Conservation (phyloP, 495 filamentous ascomycete species). For the Annulohypoxylon moriforme region DNA sequence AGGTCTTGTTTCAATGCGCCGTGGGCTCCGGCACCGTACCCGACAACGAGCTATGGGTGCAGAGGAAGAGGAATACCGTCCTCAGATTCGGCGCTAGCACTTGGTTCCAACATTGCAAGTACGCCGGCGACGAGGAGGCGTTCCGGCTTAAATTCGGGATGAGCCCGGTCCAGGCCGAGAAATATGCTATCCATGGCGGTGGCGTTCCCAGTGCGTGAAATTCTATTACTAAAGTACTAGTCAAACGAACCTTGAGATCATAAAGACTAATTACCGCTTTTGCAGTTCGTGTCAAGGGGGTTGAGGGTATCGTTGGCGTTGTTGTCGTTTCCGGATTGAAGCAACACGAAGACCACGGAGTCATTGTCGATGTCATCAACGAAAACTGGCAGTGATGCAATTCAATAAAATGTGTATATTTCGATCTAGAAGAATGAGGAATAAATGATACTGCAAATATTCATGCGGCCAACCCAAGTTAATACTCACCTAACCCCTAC, state of each 20-base stretch:
- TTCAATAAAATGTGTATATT: not conserved
- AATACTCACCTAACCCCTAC: too few species aligned
- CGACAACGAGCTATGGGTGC: conserved; percentile 72
- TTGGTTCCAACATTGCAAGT: conserved; percentile 74
- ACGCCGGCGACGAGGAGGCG: conserved; percentile 64
- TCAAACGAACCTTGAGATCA: not conserved
- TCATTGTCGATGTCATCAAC: conserved; percentile 73
- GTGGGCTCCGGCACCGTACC: conserved; percentile 65
- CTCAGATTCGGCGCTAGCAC: conserved; percentile 74
- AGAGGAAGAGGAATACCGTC: conserved; percentile 69
- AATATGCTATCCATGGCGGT: conserved; percentile 81
- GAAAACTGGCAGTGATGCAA: conserved; percentile 53
- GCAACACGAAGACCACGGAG: conserved; percentile 81
- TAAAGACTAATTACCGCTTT: not conserved
- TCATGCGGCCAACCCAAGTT: too few species aligned
- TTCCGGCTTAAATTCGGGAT: conserved; percentile 69
- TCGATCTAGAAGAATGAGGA: not conserved
- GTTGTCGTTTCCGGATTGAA: conserved; percentile 80
- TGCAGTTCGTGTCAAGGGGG: conserved; percentile 68
- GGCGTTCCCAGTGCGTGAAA: conserved; percentile 65
- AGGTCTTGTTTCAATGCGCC: conserved; percentile 62
- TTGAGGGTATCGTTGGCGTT: conserved; percentile 78
- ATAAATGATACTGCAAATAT: too few species aligned
- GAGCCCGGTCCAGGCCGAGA: conserved; percentile 62
- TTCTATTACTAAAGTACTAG: not conserved